Evolutionary conservation across 2,329 filamentous ascomycete genomes (phyloP).

Genomic region (Ilyonectria robusta): DNA sequence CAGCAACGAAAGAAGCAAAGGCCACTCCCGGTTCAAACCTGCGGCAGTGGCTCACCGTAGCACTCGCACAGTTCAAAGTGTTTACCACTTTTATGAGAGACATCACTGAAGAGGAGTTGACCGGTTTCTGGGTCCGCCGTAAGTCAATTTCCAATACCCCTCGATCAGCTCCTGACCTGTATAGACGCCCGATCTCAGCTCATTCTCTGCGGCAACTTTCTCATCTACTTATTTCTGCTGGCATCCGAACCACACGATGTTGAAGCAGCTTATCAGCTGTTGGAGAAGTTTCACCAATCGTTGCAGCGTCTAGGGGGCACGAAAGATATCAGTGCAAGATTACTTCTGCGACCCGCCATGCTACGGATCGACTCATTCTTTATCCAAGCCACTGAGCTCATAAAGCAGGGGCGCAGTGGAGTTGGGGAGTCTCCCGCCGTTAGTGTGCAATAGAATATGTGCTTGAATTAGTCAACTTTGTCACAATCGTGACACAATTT

Average conservation of each 20-base stretch:
- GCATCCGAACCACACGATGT: conserved; percentile 55
- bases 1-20: conserved; percentile 59
- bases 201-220: conserved; percentile 63
- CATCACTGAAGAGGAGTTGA: conserved; percentile 53
- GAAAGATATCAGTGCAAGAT: conserved; percentile 49
- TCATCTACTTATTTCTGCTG: conserved; percentile 63
- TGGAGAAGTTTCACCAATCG: conserved; percentile 55
- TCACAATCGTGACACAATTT: neutral
- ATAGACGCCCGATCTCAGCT: conserved; percentile 58
- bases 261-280: conserved; percentile 52
- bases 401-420: conserved; percentile 41
- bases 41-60: conserved; percentile 52
- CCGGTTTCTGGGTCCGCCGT: conserved; percentile 62
- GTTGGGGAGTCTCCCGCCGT: conserved; percentile 3
- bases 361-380: conserved; percentile 59
- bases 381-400: conserved; percentile 51
- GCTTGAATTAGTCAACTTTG: neutral
- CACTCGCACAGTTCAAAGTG: conserved; percentile 54
- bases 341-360: conserved; percentile 54
- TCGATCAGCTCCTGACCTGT: conserved; percentile 12
- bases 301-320: conserved; percentile 53
- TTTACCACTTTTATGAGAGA: conserved; percentile 57
- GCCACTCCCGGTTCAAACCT: conserved; percentile 53
- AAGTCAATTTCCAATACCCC: conserved; percentile 42
- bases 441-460: neutral